Conservation (phyloP, 495 filamentous ascomycete species). For the Choiromyces venosus region DNA sequence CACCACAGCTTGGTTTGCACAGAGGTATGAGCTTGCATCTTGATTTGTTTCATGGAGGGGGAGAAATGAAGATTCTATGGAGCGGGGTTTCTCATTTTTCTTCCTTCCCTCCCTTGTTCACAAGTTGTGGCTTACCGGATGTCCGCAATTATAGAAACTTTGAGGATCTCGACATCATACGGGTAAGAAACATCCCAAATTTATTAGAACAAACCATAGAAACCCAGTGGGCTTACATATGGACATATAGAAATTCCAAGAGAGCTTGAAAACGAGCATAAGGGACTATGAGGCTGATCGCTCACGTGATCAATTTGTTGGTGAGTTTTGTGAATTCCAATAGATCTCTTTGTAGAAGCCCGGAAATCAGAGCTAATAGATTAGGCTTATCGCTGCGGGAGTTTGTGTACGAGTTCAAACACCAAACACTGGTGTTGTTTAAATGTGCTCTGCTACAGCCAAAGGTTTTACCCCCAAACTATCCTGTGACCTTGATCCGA, state of each 20-base stretch:
- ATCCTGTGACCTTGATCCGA: not conserved
- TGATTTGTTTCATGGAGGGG: not conserved
- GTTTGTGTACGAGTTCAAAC: conserved; percentile 85
- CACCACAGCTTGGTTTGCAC: conserved; percentile 92
- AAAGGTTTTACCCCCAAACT: conserved; percentile 59
- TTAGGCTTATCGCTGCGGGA: conserved; percentile 77
- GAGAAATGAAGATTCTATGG: not conserved
- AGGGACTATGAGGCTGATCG: conserved; percentile 62
- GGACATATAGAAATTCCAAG: conserved; percentile 69
- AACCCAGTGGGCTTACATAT: conserved; percentile 16
- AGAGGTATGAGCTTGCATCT: conserved; percentile 61
- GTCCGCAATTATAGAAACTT: conserved; percentile 53
- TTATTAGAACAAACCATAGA: conserved; percentile 4
- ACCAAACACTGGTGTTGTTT: conserved; percentile 87
- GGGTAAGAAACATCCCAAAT: conserved; percentile 44
- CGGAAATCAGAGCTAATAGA: conserved; percentile 30
- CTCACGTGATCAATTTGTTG: conserved; percentile 71
- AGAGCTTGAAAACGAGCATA: conserved; percentile 67
- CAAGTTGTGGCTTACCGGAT: conserved; percentile 24
- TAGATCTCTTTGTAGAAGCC: not conserved
- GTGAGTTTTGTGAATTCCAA: conserved; percentile 45
- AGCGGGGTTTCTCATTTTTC: not conserved
- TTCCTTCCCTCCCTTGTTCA: conserved; percentile 13
- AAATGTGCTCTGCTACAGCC: conserved; percentile 91
- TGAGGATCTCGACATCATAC: conserved; percentile 65